Conservation (phyloP, 495 filamentous ascomycete species). For the Amniculicola lignicola region DNA sequence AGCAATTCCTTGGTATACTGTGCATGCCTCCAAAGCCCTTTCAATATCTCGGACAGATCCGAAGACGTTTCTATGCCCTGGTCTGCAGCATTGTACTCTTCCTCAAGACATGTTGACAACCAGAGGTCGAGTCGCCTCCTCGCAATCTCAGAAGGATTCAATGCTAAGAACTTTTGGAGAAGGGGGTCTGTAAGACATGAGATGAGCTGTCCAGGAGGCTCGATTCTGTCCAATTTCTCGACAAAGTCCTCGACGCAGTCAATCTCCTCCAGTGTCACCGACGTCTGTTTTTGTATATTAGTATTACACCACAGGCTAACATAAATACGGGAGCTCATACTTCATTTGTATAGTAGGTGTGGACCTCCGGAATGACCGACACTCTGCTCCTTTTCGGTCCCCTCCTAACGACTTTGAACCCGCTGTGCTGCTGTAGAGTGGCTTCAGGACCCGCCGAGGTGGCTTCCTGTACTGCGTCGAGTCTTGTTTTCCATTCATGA, state of each 20-base stretch:
- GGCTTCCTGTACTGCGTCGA: slow-evolving; percentile 63
- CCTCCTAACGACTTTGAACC: slow-evolving; percentile 54
- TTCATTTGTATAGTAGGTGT: slow-evolving; percentile 69
- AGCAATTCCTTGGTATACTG: slow-evolving; percentile 49
- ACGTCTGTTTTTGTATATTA: slow-evolving; percentile 43
- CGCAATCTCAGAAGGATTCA: slow-evolving; percentile 55
- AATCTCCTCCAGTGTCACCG: slow-evolving; percentile 74
- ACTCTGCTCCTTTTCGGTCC: slow-evolving; percentile 45
- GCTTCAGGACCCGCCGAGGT: slow-evolving; percentile 38
- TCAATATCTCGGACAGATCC: slow-evolving; percentile 25
- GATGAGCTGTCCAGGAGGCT: slow-evolving; percentile 75
- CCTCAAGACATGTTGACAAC: slow-evolving; percentile 35
- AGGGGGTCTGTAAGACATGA: slow-evolving; percentile 72
- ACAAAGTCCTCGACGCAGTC: slow-evolving; percentile 70
- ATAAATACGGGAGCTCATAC: slow-evolving; percentile 40
- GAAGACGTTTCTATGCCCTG: slow-evolving; percentile 3
- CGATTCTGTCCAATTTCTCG: slow-evolving; percentile 71
- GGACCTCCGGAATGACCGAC: slow-evolving; percentile 62
- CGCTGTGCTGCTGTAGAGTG: slow-evolving; percentile 37
- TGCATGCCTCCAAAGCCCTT: slow-evolving; percentile 45
- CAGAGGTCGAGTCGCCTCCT: slow-evolving; percentile 33
- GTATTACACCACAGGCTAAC: background rate
- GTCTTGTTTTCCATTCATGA: slow-evolving; percentile 68
- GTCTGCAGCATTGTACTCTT: slow-evolving; percentile 24
- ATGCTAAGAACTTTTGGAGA: slow-evolving; percentile 69